Base-by-base conservation (phyloP, 768 basidiomycete species). In the Boletus tomentosulus region DNA sequence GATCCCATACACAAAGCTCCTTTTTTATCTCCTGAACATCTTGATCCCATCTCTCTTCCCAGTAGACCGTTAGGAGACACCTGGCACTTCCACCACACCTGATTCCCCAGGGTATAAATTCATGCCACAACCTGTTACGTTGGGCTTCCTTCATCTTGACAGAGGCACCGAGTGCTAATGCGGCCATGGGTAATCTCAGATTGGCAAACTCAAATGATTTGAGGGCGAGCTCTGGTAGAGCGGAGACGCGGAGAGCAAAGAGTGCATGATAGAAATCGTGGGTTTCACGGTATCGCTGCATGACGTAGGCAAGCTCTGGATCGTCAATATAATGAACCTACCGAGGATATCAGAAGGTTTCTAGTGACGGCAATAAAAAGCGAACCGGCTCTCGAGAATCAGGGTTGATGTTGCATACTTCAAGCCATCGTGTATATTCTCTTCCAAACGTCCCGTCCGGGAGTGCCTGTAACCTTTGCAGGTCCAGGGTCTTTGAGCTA, bases 241-340 rank as follows among this genome's bases (percentile, higher is more conserved):
- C 88, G 56, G 86, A 86, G 54, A 98, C 92, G 0, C 93, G 94
- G 9, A 98, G 78, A 61, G 84, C 84, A 73, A 85, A 85, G 56
- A 98, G 80, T 63, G 90, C 91, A 66, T 99, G 97, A 66, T 98
- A 97, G 61, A 98, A 87, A 73, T 99, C 96, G 71, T 99, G 97
- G 58, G 89, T 96, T 73, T 99, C 95, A 25, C 96, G 87, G 69
- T 98, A 99, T 48, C 96, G 87, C 61, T 95, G 92, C 89, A 99
- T 92, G 51, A 98, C 90, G 70, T 97, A 98, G 25, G 97, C 97
- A 11, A 97, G 81, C 64, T 97, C 95, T 2, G 94, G 93, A 64
- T 98, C 92, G 65, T 89, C 83, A 53, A 98, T 87, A 65, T 98
- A 98, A 59, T 87, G 90, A 6, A 97, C 95, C 95, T 98, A 63